phyloP scores from a whole-genome alignment of 2,329 filamentous ascomycete genomes.

The Intubia oerlemansii region DNA sequence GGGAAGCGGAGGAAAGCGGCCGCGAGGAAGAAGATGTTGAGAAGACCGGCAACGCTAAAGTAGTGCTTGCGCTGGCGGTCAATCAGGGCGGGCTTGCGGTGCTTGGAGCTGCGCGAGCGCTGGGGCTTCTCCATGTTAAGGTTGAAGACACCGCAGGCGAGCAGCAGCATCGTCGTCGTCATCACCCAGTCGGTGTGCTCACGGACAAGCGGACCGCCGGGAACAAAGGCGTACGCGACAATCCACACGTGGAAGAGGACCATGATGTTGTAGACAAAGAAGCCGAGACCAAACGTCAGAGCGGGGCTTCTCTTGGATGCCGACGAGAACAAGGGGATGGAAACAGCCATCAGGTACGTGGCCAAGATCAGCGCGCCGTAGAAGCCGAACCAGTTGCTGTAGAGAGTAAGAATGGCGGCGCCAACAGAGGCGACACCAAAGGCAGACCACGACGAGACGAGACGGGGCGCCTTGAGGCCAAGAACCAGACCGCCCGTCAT shows the following conservation, averaged over 20 bases:
- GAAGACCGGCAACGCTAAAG: slow-evolving; percentile 36
- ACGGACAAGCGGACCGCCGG: slow-evolving; percentile 75
- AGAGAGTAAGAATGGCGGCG: slow-evolving; percentile 55
- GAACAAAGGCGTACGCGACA: slow-evolving; percentile 94
- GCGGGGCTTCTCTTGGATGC: slow-evolving; percentile 60
- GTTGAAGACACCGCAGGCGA: slow-evolving; percentile 71
- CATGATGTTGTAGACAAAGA: slow-evolving; percentile 80
- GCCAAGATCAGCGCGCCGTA: slow-evolving; percentile 60
- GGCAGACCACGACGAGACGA: slow-evolving; percentile 58
- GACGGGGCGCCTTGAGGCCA: slow-evolving; percentile 49
- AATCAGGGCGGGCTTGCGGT: slow-evolving; percentile 15
- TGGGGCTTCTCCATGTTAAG: slow-evolving; percentile 20
- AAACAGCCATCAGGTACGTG: slow-evolving; percentile 61
- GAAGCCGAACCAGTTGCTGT: slow-evolving; percentile 72
- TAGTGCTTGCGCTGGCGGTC: slow-evolving; percentile 29
- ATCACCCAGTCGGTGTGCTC: slow-evolving; percentile 96
- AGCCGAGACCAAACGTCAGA: slow-evolving; percentile 68
- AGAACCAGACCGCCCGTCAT: slow-evolving; percentile 68
- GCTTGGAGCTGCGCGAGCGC: slow-evolving; percentile 19
- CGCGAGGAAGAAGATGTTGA: slow-evolving; percentile 63
- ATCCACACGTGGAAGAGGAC: slow-evolving; percentile 98
- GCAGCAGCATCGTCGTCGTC: slow-evolving; percentile 60
- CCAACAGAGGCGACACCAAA: slow-evolving; percentile 63
- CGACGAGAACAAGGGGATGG: slow-evolving; percentile 52
- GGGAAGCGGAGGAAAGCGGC: slow-evolving; percentile 83